These are phyloP conservation scores for Trichosporon sp. DNA, from an alignment of 1,284 basidiomycete genomes.

Conservation along the genomic window DNA sequence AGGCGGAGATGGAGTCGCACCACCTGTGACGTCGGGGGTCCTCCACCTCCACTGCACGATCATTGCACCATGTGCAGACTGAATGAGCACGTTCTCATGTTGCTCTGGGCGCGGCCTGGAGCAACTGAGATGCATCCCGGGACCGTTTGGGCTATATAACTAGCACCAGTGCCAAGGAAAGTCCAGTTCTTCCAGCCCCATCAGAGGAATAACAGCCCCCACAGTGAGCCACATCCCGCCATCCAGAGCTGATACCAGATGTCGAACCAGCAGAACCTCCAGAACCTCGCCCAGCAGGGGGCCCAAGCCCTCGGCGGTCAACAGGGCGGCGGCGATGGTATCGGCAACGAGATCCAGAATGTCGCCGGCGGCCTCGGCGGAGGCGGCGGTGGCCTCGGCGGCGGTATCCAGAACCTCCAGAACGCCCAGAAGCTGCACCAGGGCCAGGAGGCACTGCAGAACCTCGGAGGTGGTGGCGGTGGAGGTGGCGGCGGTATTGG, in stretches of 20 bases:
- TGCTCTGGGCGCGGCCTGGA: not conserved
- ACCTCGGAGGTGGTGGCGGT: not conserved
- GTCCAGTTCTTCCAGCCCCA: not conserved
- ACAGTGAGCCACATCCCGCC: not conserved
- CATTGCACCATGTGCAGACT: not conserved
- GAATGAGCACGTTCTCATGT: not conserved
- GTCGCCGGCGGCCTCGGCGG: not conserved
- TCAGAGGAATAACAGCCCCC: not conserved
- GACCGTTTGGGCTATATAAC: not conserved
- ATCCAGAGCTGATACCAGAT: not conserved
- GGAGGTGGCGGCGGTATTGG: not conserved
- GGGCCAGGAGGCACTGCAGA: not conserved
- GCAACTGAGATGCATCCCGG: not conserved
- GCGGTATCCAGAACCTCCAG: not conserved
- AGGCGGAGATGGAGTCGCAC: not conserved
- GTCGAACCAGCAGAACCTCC: constrained; percentile 11
- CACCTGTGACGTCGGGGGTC: constrained; percentile 1
- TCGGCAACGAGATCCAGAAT: not conserved
- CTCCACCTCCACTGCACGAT: not conserved
- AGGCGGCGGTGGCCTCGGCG: not conserved
- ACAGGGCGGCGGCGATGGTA: not conserved
- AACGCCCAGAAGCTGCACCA: not conserved
- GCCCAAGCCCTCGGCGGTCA: not conserved
- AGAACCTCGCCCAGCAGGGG: not conserved
- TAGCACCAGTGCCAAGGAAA: not conserved